phyloP scores from a whole-genome alignment of 2,329 filamentous ascomycete genomes.

The Eutypa lata region DNA sequence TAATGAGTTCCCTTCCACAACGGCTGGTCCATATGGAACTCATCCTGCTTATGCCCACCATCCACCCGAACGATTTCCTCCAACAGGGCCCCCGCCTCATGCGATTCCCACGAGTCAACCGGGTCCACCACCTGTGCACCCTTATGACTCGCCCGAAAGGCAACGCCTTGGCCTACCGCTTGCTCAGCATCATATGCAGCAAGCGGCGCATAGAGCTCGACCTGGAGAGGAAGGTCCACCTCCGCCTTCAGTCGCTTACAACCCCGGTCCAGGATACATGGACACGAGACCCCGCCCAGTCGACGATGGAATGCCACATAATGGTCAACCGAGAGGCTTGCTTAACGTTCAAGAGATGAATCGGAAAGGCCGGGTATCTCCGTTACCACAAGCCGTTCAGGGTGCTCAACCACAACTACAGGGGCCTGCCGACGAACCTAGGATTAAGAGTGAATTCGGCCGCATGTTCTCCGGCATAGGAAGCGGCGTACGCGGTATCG shows the following conservation, averaged over 20 bases:
- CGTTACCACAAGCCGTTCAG: constrained; percentile 88
- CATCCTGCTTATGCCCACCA: constrained; percentile 35
- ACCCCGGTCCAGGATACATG: constrained; percentile 39
- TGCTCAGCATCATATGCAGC: constrained; percentile 31
- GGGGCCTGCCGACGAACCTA: constrained; percentile 76
- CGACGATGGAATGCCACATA: constrained; percentile 56
- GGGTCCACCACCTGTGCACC: constrained; percentile 25
- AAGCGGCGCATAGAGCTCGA: constrained; percentile 35
- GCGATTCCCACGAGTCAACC: constrained; percentile 24
- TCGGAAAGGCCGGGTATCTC: constrained; percentile 79
- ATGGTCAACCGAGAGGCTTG: constrained; percentile 60
- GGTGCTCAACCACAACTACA: constrained; percentile 80
- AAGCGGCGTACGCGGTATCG: constrained; percentile 50
- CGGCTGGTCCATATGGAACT: constrained; percentile 35
- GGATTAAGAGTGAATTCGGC: constrained; percentile 92
- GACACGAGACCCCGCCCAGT: constrained; percentile 39
- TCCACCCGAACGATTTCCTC: constrained; percentile 38
- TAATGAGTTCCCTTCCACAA: constrained; percentile 45
- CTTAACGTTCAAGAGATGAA: constrained; percentile 80
- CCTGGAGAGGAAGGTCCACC: constrained; percentile 46
- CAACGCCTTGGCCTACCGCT: constrained; percentile 38
- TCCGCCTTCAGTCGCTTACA: constrained; percentile 50
- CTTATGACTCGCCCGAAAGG: constrained; percentile 52
- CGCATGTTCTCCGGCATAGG: constrained; percentile 94
- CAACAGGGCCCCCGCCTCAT: constrained; percentile 28